Evolutionary conservation across 805 yeast genomes (phyloP), one percentile per base, ranked within the genome.

Genomic region (Lachancea sp.): DNA sequence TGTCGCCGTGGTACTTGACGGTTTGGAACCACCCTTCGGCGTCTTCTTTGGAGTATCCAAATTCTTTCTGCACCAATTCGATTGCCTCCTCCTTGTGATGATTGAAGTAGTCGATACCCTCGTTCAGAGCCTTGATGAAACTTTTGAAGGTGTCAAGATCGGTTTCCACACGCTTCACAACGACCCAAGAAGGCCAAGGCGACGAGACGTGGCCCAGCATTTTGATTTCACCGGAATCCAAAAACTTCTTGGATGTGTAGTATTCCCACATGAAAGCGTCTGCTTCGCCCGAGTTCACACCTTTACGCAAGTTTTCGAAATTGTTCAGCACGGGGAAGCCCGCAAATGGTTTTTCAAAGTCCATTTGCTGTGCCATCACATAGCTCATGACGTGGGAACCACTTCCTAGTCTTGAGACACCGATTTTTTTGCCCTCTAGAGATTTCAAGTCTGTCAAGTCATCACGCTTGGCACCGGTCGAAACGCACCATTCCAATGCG

Each of bases 261-360:
- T 85, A 76, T 59, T 89, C 97, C 97, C 97, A 89, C 95, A 90
- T 85, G 65, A 89, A 89, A 2, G 91, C 95, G 59, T 89, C 96
- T 30, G 82, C 72, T 11, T 64, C 71, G 48, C 65, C 67, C 53
- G 68, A 66, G 65, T 87, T 87, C 32, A 89, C 97, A 2, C 89
- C 80, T 50, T 79, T 86, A 50, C 97, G 73, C 56, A 89, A 72
- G 58, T 84, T 85, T 58, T 76, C 74, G 67, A 89, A 89, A 49
- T 75, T 85, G 52, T 79, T 71, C 51, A 81, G 69, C 15, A 83
- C 68, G 17, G 78, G 79, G 60, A 78, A 83, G 11, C 68, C 71
- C 30, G 69, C 60, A 48, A 67, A 75, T 1, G 82, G 79, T 25
- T 62, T 56, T 1, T 62, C 48, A 70, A 87, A 84, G 26, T 72